Conservation (phyloP, 805 yeast genomes). For the Sugiyamaella floridensis region DNA sequence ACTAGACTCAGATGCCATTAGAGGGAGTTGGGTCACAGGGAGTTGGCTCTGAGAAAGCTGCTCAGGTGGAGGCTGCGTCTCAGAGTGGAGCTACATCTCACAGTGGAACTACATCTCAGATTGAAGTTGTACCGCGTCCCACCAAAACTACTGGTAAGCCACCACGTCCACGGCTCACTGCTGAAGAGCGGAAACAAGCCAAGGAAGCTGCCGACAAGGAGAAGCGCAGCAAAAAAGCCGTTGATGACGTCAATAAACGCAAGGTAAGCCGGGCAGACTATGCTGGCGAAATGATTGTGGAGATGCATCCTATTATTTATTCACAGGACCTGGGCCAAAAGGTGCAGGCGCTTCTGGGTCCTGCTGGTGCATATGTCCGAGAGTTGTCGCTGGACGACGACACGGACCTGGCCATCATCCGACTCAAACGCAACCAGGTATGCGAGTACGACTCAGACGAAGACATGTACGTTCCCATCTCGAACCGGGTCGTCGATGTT, state of each 20-base stretch:
- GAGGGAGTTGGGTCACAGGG: no score
- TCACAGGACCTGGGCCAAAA: neutral
- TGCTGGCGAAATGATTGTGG: slow-evolving; percentile 12
- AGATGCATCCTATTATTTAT: neutral
- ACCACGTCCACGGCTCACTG: neutral
- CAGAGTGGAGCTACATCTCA: no score
- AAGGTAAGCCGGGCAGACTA: neutral
- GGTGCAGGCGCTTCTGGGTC: neutral
- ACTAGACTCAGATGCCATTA: no score
- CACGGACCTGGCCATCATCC: slow-evolving; percentile 4
- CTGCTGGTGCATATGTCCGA: neutral
- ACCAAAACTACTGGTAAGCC: neutral
- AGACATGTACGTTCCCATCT: slow-evolving; percentile 17
- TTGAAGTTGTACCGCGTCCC: neutral
- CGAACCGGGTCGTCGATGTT: slow-evolving; percentile 6
- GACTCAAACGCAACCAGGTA: slow-evolving; percentile 12
- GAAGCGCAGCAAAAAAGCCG: neutral
- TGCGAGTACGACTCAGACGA: slow-evolving; percentile 14
- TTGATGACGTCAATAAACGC: slow-evolving; percentile 2
- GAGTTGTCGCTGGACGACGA: neutral
- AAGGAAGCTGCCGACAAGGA: neutral
- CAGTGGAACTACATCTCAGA: no score
- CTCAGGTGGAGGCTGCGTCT: no score
- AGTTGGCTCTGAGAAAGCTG: no score
- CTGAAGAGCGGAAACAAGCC: neutral